These are phyloP conservation scores for Aspergillus steynii DNA, from an alignment of 495 filamentous ascomycete species.

Conservation along the genomic window DNA sequence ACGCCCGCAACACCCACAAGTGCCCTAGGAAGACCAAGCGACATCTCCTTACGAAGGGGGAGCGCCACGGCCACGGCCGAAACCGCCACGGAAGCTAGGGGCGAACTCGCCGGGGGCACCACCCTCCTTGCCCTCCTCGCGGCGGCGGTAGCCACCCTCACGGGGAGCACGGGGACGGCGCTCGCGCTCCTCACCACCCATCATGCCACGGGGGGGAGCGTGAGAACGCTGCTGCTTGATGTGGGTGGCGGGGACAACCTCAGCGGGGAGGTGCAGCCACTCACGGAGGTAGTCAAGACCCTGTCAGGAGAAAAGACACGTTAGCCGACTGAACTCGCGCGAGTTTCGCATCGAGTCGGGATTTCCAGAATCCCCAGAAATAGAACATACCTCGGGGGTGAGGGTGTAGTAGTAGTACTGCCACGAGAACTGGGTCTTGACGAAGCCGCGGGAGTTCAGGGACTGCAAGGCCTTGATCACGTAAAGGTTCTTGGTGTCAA, in stretches of 20 bases:
- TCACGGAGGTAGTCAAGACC: slow-evolving; percentile 99
- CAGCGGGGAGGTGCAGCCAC: slow-evolving; percentile 99
- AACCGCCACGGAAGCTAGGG: slow-evolving; percentile 93
- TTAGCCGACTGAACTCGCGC: slow-evolving; percentile 4
- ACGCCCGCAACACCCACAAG: slow-evolving; percentile 26
- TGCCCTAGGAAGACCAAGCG: slow-evolving; percentile 41
- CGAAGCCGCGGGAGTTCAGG: slow-evolving; percentile 91
- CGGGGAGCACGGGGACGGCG: slow-evolving; percentile 80
- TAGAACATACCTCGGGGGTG: slow-evolving; percentile 71
- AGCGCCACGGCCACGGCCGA: slow-evolving; percentile 84
- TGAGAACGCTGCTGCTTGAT: slow-evolving; percentile 99
- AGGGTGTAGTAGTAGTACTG: slow-evolving; percentile 99
- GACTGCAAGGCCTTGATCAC: slow-evolving; percentile 99
- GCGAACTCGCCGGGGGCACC: slow-evolving; percentile 93
- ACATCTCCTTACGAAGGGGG: slow-evolving; percentile 61
- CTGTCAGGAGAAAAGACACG: slow-evolving; percentile 15
- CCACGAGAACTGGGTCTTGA: slow-evolving; percentile 99
- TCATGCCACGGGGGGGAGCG: slow-evolving; percentile 96
- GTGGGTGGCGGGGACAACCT: slow-evolving; percentile 99
- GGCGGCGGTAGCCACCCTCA: slow-evolving; percentile 91
- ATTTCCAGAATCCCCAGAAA: background rate
- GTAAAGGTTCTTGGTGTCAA: slow-evolving; percentile 98
- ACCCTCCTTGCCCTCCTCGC: slow-evolving; percentile 90
- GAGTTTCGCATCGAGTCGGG: too few relatives aligned
- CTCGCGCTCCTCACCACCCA: slow-evolving; percentile 88